Percentiles rank a stretch among this genome's conserved stretches.
Evolutionary conservation across 108 stramenopile species (phyloP).

Genomic region (Tribonema minus): DNA sequence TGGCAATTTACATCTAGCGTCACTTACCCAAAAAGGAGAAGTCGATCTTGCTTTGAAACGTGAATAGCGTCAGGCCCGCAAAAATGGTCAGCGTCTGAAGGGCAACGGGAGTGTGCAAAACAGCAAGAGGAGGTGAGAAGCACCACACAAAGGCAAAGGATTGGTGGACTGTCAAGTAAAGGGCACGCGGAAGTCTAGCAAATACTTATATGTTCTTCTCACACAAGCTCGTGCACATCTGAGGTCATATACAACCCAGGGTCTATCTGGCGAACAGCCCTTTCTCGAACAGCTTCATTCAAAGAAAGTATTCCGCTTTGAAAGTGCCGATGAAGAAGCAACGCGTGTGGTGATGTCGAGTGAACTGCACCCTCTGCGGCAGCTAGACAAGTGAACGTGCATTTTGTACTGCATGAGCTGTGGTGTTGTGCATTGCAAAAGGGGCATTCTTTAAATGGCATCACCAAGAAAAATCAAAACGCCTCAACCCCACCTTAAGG

Average conservation of each 20-base stretch:
- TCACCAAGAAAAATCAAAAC: no score
- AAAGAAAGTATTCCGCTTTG: background rate
- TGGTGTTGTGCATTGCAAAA: no score
- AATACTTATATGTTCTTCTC: background rate
- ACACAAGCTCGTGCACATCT: background rate
- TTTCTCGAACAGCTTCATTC: background rate
- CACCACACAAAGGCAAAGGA: background rate
- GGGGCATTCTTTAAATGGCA: no score
- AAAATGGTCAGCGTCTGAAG: conserved; percentile 49
- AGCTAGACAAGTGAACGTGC: no score
- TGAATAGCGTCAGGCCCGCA: conserved; percentile 69
- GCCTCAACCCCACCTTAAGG: no score
- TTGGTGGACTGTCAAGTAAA: background rate
- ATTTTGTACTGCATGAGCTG: no score
- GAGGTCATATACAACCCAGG: background rate
- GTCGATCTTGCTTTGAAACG: conserved; percentile 76
- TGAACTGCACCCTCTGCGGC: no score
- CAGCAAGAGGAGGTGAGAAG: background rate
- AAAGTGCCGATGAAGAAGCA: no score
- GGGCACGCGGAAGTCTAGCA: background rate
- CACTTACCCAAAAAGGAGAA: conserved; percentile 75
- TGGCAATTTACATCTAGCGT: no score
- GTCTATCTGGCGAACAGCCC: background rate
- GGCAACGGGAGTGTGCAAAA: background rate
- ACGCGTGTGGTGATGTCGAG: no score